Percentiles rank a stretch among this genome's conserved stretches.
Evolutionary conservation across 257 asterid genomes (phyloP).

Genomic region (Fraxinus quadrangulata): DNA sequence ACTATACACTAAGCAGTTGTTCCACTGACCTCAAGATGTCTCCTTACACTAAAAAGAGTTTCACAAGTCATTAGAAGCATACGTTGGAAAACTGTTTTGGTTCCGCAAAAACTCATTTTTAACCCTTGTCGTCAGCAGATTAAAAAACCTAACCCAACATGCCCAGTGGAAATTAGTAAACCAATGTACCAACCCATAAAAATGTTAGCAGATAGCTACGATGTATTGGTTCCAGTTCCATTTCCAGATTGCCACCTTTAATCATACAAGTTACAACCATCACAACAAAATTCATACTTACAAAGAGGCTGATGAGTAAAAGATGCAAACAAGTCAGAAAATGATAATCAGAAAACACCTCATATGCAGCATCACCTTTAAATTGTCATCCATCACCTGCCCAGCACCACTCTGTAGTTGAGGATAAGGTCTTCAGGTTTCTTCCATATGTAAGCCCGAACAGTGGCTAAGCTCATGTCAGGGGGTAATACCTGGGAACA

Average conservation of each 20-base stretch:
- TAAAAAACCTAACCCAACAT: background rate
- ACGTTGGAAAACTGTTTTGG: background rate
- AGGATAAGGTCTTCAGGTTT: constrained; percentile 92
- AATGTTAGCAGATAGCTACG: background rate
- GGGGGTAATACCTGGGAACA: constrained; percentile 78
- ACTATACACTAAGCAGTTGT: background rate
- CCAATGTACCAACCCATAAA: background rate
- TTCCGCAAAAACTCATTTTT: background rate
- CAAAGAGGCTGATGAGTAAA: background rate
- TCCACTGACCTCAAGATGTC: background rate
- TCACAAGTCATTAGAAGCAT: background rate
- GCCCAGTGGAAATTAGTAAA: background rate
- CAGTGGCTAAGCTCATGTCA: constrained; percentile 97
- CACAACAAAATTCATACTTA: background rate
- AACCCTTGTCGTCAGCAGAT: background rate
- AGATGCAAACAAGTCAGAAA: background rate
- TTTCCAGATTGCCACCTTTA: background rate
- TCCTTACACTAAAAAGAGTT: background rate
- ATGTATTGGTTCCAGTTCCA: background rate
- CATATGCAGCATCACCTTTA: constrained; percentile 33
- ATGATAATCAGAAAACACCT: constrained; percentile 1
- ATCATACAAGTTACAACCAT: background rate
- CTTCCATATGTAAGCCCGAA: constrained; percentile 93
- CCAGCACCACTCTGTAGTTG: constrained; percentile 64
- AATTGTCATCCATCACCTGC: constrained; percentile 46